Percentiles rank a stretch among this genome's conserved stretches.
phyloP scores from a whole-genome alignment of 495 filamentous ascomycete species.

The Pseudoneurospora amorphoporcata region DNA sequence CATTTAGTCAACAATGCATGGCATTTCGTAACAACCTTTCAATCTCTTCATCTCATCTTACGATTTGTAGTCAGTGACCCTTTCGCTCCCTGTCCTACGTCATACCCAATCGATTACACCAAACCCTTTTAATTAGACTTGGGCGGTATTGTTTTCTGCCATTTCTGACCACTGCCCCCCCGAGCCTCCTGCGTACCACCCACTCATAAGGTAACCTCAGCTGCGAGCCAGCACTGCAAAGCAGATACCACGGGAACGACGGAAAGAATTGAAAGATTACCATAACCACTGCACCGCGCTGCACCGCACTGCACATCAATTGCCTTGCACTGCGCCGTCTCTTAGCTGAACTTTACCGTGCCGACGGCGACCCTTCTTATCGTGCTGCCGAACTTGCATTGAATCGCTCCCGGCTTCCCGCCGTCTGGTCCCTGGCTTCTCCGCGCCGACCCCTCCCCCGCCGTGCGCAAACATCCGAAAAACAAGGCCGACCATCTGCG shows the following conservation, averaged over 20 bases:
- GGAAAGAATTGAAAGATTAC: not conserved
- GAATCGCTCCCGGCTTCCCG: not conserved
- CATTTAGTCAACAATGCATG: not conserved
- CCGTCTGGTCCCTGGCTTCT: not conserved
- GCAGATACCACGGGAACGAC: not conserved
- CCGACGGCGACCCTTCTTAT: not conserved
- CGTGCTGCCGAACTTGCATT: not conserved
- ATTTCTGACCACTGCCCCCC: not conserved
- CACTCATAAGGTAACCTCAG: not conserved
- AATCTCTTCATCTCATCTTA: not conserved
- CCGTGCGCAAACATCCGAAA: not conserved
- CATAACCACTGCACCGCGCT: not conserved
- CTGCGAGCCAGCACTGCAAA: not conserved
- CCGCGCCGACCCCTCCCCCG: slow-evolving; percentile 3
- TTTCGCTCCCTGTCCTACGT: not conserved
- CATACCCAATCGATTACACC: not conserved
- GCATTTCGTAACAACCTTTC: not conserved
- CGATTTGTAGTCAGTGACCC: not conserved
- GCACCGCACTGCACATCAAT: not conserved
- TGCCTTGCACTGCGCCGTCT: not conserved
- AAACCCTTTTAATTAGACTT: not conserved
- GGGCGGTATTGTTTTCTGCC: not conserved
- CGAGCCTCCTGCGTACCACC: not conserved
- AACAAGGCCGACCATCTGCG: not conserved
- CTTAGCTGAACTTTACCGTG: not conserved